Evolutionary conservation across 306 rosid species (phyloP).

Genomic region (Begonia fuchsioides): DNA sequence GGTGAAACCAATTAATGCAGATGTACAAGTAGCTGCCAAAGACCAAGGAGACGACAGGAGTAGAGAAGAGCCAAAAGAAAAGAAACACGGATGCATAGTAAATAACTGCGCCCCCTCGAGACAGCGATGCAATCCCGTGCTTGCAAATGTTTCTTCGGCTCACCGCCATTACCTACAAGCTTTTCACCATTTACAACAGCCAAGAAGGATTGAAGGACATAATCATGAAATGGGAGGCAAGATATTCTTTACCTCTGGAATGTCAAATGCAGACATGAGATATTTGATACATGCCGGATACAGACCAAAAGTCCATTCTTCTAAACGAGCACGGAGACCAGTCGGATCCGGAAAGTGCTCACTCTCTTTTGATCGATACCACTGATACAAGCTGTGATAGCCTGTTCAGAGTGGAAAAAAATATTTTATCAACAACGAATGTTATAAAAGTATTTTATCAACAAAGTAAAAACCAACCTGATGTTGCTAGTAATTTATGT

Average conservation of each 20-base stretch:
- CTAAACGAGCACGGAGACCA: conserved; percentile 87
- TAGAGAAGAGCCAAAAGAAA: conserved; percentile 89
- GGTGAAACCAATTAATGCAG: conserved; percentile 89
- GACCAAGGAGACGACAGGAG: conserved; percentile 85
- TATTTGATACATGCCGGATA: conserved; percentile 97
- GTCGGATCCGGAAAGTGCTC: conserved; percentile 98
- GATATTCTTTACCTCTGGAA: conserved; percentile 70
- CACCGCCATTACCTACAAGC: conserved; percentile 88
- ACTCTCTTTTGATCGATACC: conserved; percentile 77
- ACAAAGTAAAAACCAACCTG: conserved; percentile 36
- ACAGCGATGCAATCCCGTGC: conserved; percentile 66
- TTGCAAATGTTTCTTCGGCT: conserved; percentile 74
- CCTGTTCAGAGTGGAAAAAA: conserved; percentile 34
- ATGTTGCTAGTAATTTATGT: conserved; percentile 75
- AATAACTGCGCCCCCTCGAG: conserved; percentile 59
- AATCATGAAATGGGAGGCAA: conserved; percentile 1
- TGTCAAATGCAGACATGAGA: conserved; percentile 94
- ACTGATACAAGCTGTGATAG: conserved; percentile 80
- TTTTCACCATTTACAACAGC: conserved; percentile 7
- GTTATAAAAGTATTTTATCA: background rate
- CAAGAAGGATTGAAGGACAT: conserved; percentile 4
- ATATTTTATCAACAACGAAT: background rate
- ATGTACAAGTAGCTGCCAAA: conserved; percentile 88
- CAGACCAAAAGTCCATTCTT: conserved; percentile 93
- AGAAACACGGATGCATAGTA: conserved; percentile 84